phyloP scores from a whole-genome alignment of 257 asterid genomes.

The Cruciata laevipes region DNA sequence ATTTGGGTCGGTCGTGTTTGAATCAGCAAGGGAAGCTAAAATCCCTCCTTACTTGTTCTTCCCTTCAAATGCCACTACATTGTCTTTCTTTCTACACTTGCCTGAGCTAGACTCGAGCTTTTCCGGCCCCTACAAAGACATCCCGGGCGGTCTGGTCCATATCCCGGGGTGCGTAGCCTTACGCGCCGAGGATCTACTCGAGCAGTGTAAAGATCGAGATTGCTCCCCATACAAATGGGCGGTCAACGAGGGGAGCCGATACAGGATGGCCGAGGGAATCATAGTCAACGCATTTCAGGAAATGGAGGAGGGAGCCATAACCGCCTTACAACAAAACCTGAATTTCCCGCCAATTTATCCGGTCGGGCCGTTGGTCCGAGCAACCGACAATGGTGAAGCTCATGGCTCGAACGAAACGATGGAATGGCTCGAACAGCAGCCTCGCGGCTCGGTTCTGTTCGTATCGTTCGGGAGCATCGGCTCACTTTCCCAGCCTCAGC shows the following conservation, averaged over 20 bases:
- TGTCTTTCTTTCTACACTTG: background rate
- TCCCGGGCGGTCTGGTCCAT: background rate
- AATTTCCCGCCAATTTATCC: background rate
- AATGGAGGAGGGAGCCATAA: background rate
- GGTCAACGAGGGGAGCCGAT: background rate
- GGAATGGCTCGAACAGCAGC: constrained; percentile 8
- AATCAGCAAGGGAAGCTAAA: background rate
- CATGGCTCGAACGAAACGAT: background rate
- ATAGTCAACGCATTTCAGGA: background rate
- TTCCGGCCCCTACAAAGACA: background rate
- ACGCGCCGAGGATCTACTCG: background rate
- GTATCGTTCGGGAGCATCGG: background rate
- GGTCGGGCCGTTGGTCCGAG: background rate
- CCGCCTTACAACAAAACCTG: background rate
- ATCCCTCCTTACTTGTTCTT: constrained; percentile 2
- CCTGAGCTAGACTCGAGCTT: background rate
- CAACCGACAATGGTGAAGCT: background rate
- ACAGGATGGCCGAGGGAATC: background rate
- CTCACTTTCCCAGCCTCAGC: background rate
- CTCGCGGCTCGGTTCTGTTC: constrained; percentile 1
- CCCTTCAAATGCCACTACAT: background rate
- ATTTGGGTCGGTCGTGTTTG: background rate
- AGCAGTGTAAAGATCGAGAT: background rate
- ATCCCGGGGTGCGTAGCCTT: background rate
- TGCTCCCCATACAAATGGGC: background rate